Base-by-base conservation (phyloP, 306 rosid genomes). In the Medicago arabica region DNA sequence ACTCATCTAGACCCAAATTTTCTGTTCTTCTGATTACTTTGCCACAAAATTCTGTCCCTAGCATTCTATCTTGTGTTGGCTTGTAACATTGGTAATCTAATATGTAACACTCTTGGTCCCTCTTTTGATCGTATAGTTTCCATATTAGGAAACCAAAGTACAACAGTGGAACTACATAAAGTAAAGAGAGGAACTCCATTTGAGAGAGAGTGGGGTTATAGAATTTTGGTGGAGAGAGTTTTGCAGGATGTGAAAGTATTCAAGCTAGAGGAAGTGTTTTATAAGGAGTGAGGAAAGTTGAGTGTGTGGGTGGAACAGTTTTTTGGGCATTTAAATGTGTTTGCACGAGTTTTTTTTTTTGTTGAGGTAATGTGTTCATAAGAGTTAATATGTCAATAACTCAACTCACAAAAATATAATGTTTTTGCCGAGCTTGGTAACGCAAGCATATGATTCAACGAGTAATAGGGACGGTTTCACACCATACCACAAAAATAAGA, bases 41-140 rank as follows among this genome's bases (percentile, higher is more conserved):
- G 0, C 92, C 92, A 4, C 90, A 81, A 34, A 76, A 88, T 75
- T 80, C 87, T 0, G 94, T 88, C 34, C 80, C 83, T 0, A 92
- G 90, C 88, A 74, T 88, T 53, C 94, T 73, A 12, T 90, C 92
- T 8, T 83, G 81, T 5, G 88, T 67, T 25, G 98, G 94, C 44
- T 83, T 92, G 80, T 84, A 77, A 54, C 90, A 89, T 74, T 92
- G 86, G 78, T 90, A 92, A 72, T 87, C 88, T 15, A 92, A 66
- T 59, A 92, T 85, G 91, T 88, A 90, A 23, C 96, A 88, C 6
- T 90, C 84, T 23, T 84, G 81, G 80, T 92, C 88, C 16, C 83
- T 75, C 34, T 54, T 88, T 0, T 60, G 55, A 18, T 87, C 80
- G 0, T 83, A 83, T 47, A 78, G 41, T 43, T 76, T 92, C 93